Base-by-base conservation (phyloP, 306 rosid genomes). In the Dalbergia cultrata region DNA sequence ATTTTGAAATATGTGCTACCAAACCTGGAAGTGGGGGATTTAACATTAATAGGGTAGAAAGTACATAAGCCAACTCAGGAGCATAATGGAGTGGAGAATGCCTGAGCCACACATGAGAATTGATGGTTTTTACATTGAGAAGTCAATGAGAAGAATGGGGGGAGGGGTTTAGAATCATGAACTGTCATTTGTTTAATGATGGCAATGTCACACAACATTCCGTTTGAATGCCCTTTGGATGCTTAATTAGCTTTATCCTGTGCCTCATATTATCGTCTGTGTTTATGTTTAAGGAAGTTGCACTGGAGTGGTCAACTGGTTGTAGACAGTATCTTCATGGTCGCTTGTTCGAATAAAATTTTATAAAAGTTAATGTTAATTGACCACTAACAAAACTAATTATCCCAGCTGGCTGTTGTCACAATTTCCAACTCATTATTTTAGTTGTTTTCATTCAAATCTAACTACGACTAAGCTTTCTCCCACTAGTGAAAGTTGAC, bases 1-100 rank as follows among this genome's bases (percentile, higher is more conserved):
- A 54, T 12, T 26, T 72, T 58, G 74, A 54, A 59, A 45, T 68
- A 52, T 37, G 9, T 61, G 67, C 62, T 68, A 68, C 47, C 37
- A 49, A 50, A 68, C 62, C 75, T 68, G 17, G 49, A 45, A 33
- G 84, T 43, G 43, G 64, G 45, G 54, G 81, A 41, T 78, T 58
- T 72, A 72, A 66, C 76, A 72, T 47, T 33, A 59, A 41, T 62
- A n/a, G 47, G 60, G 63, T 58, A 37, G 17, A 31, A 43, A 74
- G 67, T 52, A 56, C 52, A 59, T 78, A 8, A 8, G 74, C 34
- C 34, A 26, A 58, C 68, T 33, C 45, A 37, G 47, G 77, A 45
- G 60, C 72, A 70, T 58, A 56, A 19, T 41, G 59, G 34, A 68
- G 12, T 56, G 59, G 44, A 18, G 67, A 56, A 44, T 34, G 9